Percentiles rank a stretch among this genome's conserved stretches.
phyloP scores from a whole-genome alignment of 768 basidiomycete genomes.

The Tricholoma matsutake region DNA sequence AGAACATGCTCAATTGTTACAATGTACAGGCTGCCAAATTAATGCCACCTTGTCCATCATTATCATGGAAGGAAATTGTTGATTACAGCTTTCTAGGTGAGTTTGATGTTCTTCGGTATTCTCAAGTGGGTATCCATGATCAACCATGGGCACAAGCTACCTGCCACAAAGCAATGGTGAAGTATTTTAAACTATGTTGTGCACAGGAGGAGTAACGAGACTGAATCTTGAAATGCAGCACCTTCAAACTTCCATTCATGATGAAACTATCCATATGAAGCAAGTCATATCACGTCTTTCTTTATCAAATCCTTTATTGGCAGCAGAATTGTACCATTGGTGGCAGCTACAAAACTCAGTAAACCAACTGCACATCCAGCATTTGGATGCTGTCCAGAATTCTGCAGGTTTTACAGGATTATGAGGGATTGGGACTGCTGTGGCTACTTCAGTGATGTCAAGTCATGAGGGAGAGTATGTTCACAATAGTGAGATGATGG shows the following conservation, averaged over 20 bases:
- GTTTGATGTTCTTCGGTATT: slow-evolving; percentile 20
- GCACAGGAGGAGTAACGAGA: slow-evolving; percentile 21
- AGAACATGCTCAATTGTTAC: slow-evolving; percentile 16
- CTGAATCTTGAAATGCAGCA: slow-evolving; percentile 22
- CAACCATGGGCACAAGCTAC: slow-evolving; percentile 17
- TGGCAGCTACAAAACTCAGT: background rate
- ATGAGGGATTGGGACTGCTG: background rate
- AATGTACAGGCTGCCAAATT: slow-evolving; percentile 21
- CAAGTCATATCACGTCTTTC: too few species aligned
- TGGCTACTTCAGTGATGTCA: background rate
- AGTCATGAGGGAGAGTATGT: background rate
- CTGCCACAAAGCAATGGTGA: slow-evolving; percentile 11
- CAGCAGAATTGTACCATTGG: too few species aligned
- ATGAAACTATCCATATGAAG: slow-evolving; percentile 1
- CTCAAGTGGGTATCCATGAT: slow-evolving; percentile 10
- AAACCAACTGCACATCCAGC: background rate
- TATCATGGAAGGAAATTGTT: slow-evolving; percentile 25
- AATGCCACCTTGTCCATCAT: slow-evolving; percentile 9
- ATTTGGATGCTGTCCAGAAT: background rate
- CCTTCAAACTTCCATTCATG: slow-evolving; percentile 17
- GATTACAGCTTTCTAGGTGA: slow-evolving; percentile 21
- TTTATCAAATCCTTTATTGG: too few species aligned
- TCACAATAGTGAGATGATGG: background rate
- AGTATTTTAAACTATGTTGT: slow-evolving; percentile 15
- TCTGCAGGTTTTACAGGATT: background rate